Evolutionary conservation across 2,329 filamentous ascomycete genomes (phyloP).

Genomic region (Coniochaeta sp.): DNA sequence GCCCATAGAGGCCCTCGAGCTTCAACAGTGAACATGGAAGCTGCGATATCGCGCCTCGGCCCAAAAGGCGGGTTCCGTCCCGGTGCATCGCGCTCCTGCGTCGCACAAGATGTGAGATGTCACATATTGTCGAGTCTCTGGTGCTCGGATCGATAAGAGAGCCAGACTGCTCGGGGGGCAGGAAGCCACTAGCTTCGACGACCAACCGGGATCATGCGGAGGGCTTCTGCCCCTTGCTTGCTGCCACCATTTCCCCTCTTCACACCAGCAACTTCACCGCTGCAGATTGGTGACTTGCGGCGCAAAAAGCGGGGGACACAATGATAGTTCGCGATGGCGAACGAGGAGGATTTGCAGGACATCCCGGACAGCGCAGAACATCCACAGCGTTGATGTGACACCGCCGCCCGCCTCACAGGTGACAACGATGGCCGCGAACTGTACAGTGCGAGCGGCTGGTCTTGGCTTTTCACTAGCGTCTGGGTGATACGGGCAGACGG

Average conservation of each 20-base stretch:
- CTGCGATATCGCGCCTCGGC: no score
- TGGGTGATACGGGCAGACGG: no score
- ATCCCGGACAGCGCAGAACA: slow-evolving; percentile 10
- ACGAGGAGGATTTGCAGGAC: slow-evolving; percentile 16
- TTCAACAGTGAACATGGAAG: no score
- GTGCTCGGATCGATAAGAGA: slow-evolving; percentile 17
- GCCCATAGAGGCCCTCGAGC: no score
- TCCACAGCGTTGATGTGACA: not conserved
- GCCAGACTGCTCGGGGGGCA: slow-evolving; percentile 10
- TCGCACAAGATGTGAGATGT: not conserved
- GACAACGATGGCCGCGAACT: not conserved
- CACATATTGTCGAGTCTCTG: slow-evolving; percentile 7
- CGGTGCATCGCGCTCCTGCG: not conserved
- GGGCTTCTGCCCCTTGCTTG: no score
- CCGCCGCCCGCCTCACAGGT: not conserved
- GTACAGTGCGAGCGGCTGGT: not conserved
- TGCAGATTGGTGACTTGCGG: slow-evolving; percentile 11
- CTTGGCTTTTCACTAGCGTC: no score
- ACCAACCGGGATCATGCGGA: no score
- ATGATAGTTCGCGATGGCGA: slow-evolving; percentile 19
- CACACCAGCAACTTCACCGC: no score
- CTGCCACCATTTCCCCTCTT: no score
- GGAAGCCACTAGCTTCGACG: no score
- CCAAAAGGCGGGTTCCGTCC: not conserved
- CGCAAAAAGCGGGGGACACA: slow-evolving; percentile 17